phyloP scores from a whole-genome alignment of 331 rosid species.

The Telfairia occidentalis region DNA sequence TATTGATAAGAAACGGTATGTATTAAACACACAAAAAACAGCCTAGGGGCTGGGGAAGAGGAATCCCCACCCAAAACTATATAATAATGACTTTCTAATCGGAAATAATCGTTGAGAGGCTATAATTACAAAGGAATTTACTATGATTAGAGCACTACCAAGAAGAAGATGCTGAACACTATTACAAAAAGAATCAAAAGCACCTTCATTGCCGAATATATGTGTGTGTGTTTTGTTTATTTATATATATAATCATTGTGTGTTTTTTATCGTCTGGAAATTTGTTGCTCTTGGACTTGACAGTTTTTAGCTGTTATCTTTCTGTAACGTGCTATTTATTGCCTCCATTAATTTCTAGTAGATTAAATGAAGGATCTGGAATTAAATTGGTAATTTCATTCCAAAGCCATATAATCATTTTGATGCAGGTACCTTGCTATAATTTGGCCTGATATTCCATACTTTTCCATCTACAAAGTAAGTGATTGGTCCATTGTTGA shows the following conservation, averaged over 20 bases:
- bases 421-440: slow-evolving; percentile 77
- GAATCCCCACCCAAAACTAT: too few relatives aligned
- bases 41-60: too few relatives aligned
- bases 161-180: too few relatives aligned
- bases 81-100: too few relatives aligned
- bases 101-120: too few relatives aligned
- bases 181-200: too few relatives aligned
- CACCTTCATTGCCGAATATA: too few relatives aligned
- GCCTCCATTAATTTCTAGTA: background rate
- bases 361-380: background rate
- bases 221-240: background rate
- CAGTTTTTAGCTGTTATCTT: background rate
- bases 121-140: too few relatives aligned
- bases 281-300: background rate
- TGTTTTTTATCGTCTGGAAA: background rate
- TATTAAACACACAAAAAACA: too few relatives aligned
- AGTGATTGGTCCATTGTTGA: slow-evolving; percentile 97
- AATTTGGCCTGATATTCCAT: slow-evolving; percentile 99
- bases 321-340: background rate
- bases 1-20: too few relatives aligned
- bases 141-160: too few relatives aligned
- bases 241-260: too few relatives aligned
- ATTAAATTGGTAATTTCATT: background rate
- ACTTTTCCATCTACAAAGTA: slow-evolving; percentile 87
- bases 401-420: slow-evolving; percentile 14